A percentile compares a stretch with the other conserved stretches of the same genome.
Conservation (phyloP, 345 rosid species). For the Euphorbia lathyris region DNA sequence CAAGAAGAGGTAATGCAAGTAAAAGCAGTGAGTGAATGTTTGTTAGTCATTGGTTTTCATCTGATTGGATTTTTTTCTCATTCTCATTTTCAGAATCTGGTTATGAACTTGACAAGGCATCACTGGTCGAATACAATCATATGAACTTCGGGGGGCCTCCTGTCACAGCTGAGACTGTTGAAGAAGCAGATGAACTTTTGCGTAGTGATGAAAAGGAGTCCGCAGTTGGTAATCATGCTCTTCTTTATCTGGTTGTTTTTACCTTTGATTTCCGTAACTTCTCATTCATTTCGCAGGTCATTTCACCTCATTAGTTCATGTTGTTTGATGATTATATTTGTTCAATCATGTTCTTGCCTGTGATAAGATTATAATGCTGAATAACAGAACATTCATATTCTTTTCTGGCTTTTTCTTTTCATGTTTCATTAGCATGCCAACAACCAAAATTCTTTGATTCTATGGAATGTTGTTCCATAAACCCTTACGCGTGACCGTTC, state of each 20-base stretch:
- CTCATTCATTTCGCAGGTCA: not conserved
- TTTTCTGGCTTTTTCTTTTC: not conserved
- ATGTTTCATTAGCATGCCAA: not conserved
- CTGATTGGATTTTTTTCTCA: constrained; percentile 10
- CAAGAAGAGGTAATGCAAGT: constrained; percentile 62
- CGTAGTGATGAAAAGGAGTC: constrained; percentile 60
- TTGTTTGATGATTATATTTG: not conserved
- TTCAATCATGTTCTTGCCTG: not conserved
- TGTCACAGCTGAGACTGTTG: constrained; percentile 58
- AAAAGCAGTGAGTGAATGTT: not conserved
- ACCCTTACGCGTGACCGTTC: not conserved
- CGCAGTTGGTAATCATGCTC: constrained; percentile 50
- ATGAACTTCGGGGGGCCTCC: constrained; percentile 99
- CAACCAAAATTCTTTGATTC: not conserved
- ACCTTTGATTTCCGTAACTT: not conserved
- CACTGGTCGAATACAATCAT: constrained; percentile 74
- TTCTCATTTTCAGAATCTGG: constrained; percentile 59
- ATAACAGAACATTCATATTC: not conserved
- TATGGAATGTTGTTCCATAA: not conserved
- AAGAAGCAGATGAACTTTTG: constrained; percentile 78
- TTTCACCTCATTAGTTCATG: not conserved
- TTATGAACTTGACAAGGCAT: constrained; percentile 71
- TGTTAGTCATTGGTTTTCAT: not conserved
- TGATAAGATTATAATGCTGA: not conserved
- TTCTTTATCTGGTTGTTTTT: not conserved